Percentiles rank a stretch among this genome's conserved stretches.
Evolutionary conservation across 495 filamentous ascomycete genomes (phyloP).

Genomic region (Tuber melanosporum): DNA sequence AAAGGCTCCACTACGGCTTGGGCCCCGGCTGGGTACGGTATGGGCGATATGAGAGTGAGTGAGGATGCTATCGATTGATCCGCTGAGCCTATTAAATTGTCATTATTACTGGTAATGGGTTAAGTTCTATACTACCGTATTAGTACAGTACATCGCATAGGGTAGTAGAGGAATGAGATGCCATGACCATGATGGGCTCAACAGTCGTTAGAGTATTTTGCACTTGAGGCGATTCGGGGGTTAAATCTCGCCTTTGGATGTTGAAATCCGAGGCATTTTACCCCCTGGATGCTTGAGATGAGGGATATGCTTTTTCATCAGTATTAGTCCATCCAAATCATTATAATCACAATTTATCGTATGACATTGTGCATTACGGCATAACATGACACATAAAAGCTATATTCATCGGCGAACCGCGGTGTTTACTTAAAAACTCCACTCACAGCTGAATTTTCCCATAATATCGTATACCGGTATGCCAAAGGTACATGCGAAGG

Average conservation of each 20-base stretch:
- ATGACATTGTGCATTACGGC: no score
- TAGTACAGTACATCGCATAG: no score
- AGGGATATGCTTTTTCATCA: background rate
- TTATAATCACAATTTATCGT: no score
- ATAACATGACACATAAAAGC: no score
- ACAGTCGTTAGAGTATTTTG: no score
- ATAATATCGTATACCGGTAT: background rate
- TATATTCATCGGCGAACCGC: background rate
- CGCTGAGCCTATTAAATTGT: background rate
- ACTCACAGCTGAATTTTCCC: background rate
- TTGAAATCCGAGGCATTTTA: background rate
- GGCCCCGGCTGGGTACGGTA: background rate
- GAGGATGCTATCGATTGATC: background rate
- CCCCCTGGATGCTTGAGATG: background rate
- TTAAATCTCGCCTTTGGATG: background rate
- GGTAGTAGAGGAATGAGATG: background rate
- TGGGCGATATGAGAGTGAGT: background rate
- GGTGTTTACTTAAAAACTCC: background rate
- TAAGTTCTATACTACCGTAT: no score
- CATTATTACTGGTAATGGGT: no score
- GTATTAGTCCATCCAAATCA: background rate
- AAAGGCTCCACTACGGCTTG: background rate
- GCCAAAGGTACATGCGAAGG: background rate
- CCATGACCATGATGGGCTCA: background rate
- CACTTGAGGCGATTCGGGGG: no score